Evolutionary conservation across 192 early-diverging fungal genomes (phyloP).

Genomic region (Backusella liffmaniae): DNA sequence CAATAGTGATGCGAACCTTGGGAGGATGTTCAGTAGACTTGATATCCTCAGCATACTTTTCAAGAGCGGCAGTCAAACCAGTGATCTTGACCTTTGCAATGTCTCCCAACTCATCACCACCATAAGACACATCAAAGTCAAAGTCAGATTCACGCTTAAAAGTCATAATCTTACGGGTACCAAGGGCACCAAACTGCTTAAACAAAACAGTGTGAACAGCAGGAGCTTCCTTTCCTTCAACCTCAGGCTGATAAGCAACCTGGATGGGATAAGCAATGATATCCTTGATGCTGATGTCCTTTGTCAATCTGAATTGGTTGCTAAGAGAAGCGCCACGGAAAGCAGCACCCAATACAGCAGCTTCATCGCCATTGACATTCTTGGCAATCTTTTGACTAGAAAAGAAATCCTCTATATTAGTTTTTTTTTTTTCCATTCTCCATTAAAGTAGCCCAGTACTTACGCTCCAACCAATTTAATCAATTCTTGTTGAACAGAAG

Average conservation of each 20-base stretch:
- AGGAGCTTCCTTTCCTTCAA: conserved; percentile 26
- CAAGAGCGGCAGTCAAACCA: conserved; percentile 70
- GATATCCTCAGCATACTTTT: conserved; percentile 60
- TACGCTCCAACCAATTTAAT: conserved; percentile 67
- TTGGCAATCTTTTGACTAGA: conserved; percentile 79
- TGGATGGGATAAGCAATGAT: conserved; percentile 66
- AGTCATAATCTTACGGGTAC: conserved; percentile 83
- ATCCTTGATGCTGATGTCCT: conserved; percentile 87
- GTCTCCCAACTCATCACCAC: conserved; percentile 30
- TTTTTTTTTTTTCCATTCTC: neutral
- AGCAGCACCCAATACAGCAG: conserved; percentile 87
- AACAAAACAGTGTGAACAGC: conserved; percentile 56
- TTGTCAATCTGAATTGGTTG: conserved; percentile 77
- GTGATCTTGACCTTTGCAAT: conserved; percentile 64
- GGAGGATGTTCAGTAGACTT: conserved; percentile 42
- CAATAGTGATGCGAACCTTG: conserved; percentile 83
- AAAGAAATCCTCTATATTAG: neutral
- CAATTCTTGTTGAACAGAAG: conserved; percentile 77
- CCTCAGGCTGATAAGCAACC: conserved; percentile 55
- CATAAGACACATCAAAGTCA: conserved; percentile 69
- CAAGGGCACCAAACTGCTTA: conserved; percentile 63
- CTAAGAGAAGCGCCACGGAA: conserved; percentile 85
- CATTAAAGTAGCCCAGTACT: conserved; percentile 1
- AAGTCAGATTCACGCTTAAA: conserved; percentile 82
- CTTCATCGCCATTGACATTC: conserved; percentile 97